Conservation (phyloP, 768 basidiomycete species). For the Glaciozyma antarctica region DNA sequence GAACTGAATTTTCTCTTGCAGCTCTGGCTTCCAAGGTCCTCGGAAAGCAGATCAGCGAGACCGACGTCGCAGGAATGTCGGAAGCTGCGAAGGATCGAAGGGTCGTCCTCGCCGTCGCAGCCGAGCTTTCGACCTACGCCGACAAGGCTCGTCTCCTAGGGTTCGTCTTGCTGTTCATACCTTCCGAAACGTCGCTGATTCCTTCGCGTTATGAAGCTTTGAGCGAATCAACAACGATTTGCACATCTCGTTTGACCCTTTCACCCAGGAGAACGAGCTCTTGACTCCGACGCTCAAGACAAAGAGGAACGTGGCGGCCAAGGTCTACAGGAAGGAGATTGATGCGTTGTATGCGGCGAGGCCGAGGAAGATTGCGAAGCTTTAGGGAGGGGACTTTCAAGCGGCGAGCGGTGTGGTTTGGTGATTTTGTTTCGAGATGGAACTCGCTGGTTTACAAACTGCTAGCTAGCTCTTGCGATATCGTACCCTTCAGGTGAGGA, state of each 20-base stretch:
- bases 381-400: background rate
- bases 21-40: conserved; percentile 1
- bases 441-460: too few species aligned
- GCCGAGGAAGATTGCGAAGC: conserved; percentile 4
- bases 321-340: conserved; percentile 60
- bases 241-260: conserved; percentile 56
- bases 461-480: too few species aligned
- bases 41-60: conserved; percentile 42
- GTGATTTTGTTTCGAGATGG: too few species aligned
- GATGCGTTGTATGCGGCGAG: conserved; percentile 54
- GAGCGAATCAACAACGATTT: conserved; percentile 77
- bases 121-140: conserved; percentile 12
- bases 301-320: conserved; percentile 59
- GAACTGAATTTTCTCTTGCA: background rate
- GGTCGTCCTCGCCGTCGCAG: conserved; percentile 51
- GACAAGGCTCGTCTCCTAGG: conserved; percentile 16
- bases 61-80: conserved; percentile 53
- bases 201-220: conserved; percentile 51
- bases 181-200: background rate
- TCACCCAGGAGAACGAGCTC: conserved; percentile 68
- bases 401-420: too few species aligned
- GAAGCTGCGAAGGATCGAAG: conserved; percentile 54
- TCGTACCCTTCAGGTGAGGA: too few species aligned
- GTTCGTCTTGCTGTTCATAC: background rate
- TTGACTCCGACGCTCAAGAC: conserved; percentile 56